Evolutionary conservation across 192 early-diverging fungal species (phyloP).

Genomic region (Rhizoclosmatium globosum): DNA sequence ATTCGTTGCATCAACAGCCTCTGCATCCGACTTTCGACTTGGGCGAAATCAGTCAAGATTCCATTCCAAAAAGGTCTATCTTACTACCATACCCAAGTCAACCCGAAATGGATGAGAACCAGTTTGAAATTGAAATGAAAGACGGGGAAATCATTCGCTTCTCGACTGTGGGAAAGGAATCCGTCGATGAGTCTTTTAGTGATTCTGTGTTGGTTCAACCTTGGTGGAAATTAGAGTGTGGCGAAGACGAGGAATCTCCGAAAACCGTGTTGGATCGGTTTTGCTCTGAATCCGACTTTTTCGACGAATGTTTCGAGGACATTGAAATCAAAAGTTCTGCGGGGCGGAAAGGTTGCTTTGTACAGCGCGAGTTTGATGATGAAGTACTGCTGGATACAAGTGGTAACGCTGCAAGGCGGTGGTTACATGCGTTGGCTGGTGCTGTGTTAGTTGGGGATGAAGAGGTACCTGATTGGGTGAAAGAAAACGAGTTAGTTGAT

Average conservation of each 20-base stretch:
- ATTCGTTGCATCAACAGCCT: background rate
- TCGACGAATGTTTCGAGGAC: constrained; percentile 25
- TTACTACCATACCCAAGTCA: background rate
- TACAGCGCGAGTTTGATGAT: background rate
- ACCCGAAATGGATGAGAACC: background rate
- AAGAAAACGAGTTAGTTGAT: background rate
- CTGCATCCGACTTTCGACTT: background rate
- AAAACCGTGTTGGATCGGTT: background rate
- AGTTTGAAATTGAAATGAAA: constrained; percentile 39
- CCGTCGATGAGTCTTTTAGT: background rate
- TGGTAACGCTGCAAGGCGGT: background rate
- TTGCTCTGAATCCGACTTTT: background rate
- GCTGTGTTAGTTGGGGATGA: constrained; percentile 19
- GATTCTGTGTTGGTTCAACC: background rate
- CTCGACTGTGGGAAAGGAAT: background rate
- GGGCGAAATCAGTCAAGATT: background rate
- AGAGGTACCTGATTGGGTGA: constrained; percentile 27
- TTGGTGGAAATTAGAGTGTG: background rate
- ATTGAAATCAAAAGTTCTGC: constrained; percentile 2
- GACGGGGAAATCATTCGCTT: constrained; percentile 31
- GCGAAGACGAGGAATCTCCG: background rate
- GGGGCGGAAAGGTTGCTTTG: background rate
- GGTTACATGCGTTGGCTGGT: constrained; percentile 24
- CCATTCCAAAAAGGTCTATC: background rate
- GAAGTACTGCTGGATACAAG: constrained; percentile 12